Conservation (phyloP, 352 stramenopile species). For the Phytophthora idaei region DNA sequence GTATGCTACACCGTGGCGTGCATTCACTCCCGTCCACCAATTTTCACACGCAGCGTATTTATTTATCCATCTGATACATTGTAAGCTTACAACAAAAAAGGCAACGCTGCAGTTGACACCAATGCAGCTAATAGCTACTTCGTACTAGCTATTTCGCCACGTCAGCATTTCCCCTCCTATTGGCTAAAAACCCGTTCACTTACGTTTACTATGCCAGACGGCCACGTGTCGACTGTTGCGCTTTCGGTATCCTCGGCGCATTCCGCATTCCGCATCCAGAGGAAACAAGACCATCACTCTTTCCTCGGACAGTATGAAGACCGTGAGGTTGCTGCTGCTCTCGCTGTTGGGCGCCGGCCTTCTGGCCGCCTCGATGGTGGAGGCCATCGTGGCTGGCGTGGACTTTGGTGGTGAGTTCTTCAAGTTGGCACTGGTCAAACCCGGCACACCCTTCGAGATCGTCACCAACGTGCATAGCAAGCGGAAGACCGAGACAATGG, state of each 20-base stretch:
- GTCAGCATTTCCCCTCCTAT: conserved; percentile 24
- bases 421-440: conserved; percentile 89
- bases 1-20: too few species aligned
- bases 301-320: conserved; percentile 31
- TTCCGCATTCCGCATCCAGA: conserved; percentile 32
- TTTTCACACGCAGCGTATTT: too few species aligned
- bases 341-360: conserved; percentile 42
- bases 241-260: conserved; percentile 15
- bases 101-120: neutral
- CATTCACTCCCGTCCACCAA: too few species aligned
- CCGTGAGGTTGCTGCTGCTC: conserved; percentile 34
- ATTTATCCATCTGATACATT: too few species aligned
- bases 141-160: conserved; percentile 24
- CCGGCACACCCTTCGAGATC: conserved; percentile 96
- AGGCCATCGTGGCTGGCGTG: conserved; percentile 84
- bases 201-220: conserved; percentile 14
- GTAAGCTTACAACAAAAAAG: too few species aligned
- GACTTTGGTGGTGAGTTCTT: conserved; percentile 96
- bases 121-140: neutral
- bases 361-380: conserved; percentile 36
- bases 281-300: conserved; percentile 35
- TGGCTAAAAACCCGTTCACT: conserved; percentile 19
- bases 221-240: conserved; percentile 34
- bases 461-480: conserved; percentile 98
- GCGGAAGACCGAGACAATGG: conserved; percentile 96